Base-by-base conservation (phyloP, 306 rosid genomes). In the Mimosa pudica region DNA sequence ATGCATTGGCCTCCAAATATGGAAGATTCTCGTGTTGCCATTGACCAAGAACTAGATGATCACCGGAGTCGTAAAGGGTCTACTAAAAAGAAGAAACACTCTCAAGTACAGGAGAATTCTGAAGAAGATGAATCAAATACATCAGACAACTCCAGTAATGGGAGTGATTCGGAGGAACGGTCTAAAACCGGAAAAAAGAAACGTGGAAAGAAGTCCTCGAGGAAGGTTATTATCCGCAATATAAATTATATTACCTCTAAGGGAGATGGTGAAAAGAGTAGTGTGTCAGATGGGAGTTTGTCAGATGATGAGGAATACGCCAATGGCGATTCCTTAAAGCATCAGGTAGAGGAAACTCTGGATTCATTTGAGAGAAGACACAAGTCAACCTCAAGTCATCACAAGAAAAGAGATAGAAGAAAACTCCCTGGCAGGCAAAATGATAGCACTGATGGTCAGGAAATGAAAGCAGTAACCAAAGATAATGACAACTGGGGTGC, bases 171-270 rank as follows among this genome's bases (percentile, higher is more conserved):
- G 4, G 98, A 87, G 47, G 87, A 83, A 58, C 77, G 74, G 52
- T 76, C 84, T 71, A 77, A 77, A 76, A 75, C 82, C 80, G 86
- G 80, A 44, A 90, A 84, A 83, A 91, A 84, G 87, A 91, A 83
- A 85, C 89, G 86, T 10, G 88, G 93, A 71, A 91, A 84, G 87
- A 93, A 89, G 85, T 85, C 96, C 81, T 89, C 97, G 1, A 87
- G 99, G 86, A 91, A 87, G 82, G 99, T 96, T 52, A 97, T 93
- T 62, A 96, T 96, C 67, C 99, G 98, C 51, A 96, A 96, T 84
- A 96, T 96, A 73, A 96, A 96, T 79, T 96, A 96, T 85, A 96
- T 96, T 79, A 91, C 96, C 75, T 91, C 98, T 42, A 92, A 89
- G 57, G 86, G 88, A 81, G 93, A 94, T 75, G 97, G 90, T 63